phyloP scores from a whole-genome alignment of 2,329 filamentous ascomycete species.

The Raffaelea ambrosiae region DNA sequence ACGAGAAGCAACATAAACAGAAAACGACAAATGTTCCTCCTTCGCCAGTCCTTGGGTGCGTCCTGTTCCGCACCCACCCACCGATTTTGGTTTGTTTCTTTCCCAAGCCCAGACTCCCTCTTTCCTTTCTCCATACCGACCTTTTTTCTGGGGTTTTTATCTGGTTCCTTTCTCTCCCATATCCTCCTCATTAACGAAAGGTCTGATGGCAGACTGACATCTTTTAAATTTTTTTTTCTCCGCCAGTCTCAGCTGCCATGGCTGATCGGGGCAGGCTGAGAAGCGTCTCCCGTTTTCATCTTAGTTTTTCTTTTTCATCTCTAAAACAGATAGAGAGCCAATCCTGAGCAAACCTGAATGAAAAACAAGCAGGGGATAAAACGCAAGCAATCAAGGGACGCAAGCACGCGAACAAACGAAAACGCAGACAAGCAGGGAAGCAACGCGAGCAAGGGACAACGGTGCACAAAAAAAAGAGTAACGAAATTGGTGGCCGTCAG shows the following conservation, averaged over 20 bases:
- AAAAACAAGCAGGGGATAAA: background rate
- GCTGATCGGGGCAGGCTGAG: too few relatives aligned
- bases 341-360: background rate
- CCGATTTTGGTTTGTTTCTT: background rate
- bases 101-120: background rate
- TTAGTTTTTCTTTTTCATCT: background rate
- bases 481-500: constrained; percentile 7
- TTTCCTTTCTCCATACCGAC: background rate
- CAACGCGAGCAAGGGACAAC: background rate
- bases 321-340: background rate
- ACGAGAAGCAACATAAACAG: background rate
- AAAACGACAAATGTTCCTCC: background rate
- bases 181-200: constrained; percentile 5
- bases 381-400: background rate
- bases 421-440: background rate
- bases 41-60: background rate
- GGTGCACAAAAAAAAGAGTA: background rate
- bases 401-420: background rate
- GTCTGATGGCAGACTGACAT: background rate
- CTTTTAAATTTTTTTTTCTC: background rate
- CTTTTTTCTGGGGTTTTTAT: background rate
- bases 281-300: background rate
- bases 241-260: too few relatives aligned
- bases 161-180: background rate
- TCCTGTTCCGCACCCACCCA: background rate